Base-by-base conservation (phyloP, 352 stramenopile species). In the Lagenidium sp. region DNA sequence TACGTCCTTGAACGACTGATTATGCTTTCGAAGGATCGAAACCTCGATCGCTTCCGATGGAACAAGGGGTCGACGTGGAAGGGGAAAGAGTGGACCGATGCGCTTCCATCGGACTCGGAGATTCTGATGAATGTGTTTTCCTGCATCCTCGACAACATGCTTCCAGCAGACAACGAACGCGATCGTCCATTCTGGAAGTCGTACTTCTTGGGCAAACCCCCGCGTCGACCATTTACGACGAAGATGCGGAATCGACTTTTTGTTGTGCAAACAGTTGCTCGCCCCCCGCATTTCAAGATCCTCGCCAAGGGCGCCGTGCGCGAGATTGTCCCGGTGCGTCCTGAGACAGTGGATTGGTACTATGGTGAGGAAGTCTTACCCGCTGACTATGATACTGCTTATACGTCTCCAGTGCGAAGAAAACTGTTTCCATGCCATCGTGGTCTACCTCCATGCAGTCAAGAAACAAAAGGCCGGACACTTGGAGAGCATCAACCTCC, bases 71-170 rank as follows among this genome's bases (percentile, higher is more conserved):
- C 74, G 2, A 68, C 64, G 2, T 93, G 75, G 73, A 93, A 93
- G 59, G 68, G 80, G 29, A 93, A 93, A 52, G 68, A 85, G 38
- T 93, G 80, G 80, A 79, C 68, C 15, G 77, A 90, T 37, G 70
- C 51, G 41, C 46, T 93, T 39, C 80, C 80, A 23, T 80, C 80
- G 23, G 80, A 93, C 31, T 68, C 77, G 6, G 80, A 93, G 50
- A 86, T 93, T 47, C 40, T 93, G 16, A 89, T 93, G 77, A 93
- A 93, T 52, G 74, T 83, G 18, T 89, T 93, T 31, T 90, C 77
- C 55, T 89, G 77, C 48, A 76, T 93, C 65, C 74, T 93, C 65
- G 80, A 93, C 63, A 89, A 93, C 51, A 75, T 86, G 63, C 54
- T 93, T 13, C 77, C 77, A 2, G 71, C 76, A 1, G 73, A 86